Percentiles rank a stretch among this genome's conserved stretches.
Conservation (phyloP, 2,329 filamentous ascomycete species). For the Colletotrichum gigasporum region DNA sequence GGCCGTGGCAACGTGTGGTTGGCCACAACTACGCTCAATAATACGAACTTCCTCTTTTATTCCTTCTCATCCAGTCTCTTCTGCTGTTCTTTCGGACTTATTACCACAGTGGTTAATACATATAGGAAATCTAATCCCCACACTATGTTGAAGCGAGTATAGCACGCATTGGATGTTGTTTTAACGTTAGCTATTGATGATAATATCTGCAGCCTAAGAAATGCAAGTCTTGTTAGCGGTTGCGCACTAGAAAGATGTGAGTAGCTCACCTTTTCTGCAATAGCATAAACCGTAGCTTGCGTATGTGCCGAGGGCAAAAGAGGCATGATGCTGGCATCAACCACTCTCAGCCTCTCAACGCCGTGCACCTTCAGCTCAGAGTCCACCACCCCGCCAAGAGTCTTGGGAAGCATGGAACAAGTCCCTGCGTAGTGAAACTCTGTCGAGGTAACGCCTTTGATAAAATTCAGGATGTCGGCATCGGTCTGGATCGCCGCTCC, state of each 20-base stretch:
- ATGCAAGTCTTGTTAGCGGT: neutral
- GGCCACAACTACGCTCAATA: too few relatives aligned
- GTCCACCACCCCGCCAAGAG: constrained; percentile 40
- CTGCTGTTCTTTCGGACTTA: too few relatives aligned
- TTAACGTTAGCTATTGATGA: too few relatives aligned
- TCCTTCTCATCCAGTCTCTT: too few relatives aligned
- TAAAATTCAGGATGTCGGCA: neutral
- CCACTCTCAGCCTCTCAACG: constrained; percentile 32
- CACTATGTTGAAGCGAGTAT: too few relatives aligned
- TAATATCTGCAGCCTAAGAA: neutral
- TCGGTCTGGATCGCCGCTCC: constrained; percentile 32
- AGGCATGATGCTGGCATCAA: constrained; percentile 35
- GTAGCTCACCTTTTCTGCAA: constrained; percentile 30
- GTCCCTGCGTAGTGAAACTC: constrained; percentile 37
- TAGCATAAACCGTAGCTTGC: constrained; percentile 31
- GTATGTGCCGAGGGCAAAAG: constrained; percentile 30
- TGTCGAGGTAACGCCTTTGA: neutral
- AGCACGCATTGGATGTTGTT: too few relatives aligned
- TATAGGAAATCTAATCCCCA: too few relatives aligned
- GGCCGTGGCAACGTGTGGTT: too few relatives aligned
- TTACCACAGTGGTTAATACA: too few relatives aligned
- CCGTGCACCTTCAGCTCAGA: constrained; percentile 38
- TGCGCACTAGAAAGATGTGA: accelerated
- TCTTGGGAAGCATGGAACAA: constrained; percentile 37
- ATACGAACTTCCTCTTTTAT: too few relatives aligned